Conservation (phyloP, 2,329 filamentous ascomycete species). For the Aspergillus piperis region DNA sequence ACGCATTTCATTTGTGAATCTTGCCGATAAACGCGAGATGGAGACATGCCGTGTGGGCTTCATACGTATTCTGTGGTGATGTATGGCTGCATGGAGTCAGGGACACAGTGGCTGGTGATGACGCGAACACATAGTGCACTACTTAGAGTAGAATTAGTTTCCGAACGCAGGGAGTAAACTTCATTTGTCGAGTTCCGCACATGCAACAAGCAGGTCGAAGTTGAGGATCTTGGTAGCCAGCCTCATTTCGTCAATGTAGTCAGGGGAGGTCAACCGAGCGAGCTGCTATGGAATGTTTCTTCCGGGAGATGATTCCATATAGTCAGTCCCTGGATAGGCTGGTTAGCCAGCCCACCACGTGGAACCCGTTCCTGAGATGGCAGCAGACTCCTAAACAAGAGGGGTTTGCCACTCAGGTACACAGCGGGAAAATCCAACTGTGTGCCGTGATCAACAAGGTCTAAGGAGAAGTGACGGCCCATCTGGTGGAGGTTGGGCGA, state of each 20-base stretch:
- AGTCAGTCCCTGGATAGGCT: background rate
- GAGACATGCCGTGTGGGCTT: background rate
- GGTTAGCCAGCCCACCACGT: background rate
- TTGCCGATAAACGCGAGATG: conserved; percentile 3
- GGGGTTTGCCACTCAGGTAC: background rate
- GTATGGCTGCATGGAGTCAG: background rate
- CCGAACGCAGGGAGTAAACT: background rate
- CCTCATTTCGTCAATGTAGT: background rate
- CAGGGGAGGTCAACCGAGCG: background rate
- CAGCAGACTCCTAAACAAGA: background rate
- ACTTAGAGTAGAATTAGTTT: background rate
- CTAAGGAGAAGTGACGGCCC: background rate
- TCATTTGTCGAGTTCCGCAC: background rate
- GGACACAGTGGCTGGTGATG: background rate
- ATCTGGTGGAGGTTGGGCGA: background rate
- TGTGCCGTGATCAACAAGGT: background rate
- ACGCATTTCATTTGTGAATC: background rate
- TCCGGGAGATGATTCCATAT: background rate
- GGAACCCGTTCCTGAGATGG: background rate
- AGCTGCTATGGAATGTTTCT: background rate
- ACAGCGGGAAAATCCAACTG: background rate
- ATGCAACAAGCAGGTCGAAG: background rate
- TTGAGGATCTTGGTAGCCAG: background rate
- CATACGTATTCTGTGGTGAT: background rate
- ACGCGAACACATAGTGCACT: background rate